phyloP scores from a whole-genome alignment of 192 early-diverging fungal species.

The Powellomyces hirtus region DNA sequence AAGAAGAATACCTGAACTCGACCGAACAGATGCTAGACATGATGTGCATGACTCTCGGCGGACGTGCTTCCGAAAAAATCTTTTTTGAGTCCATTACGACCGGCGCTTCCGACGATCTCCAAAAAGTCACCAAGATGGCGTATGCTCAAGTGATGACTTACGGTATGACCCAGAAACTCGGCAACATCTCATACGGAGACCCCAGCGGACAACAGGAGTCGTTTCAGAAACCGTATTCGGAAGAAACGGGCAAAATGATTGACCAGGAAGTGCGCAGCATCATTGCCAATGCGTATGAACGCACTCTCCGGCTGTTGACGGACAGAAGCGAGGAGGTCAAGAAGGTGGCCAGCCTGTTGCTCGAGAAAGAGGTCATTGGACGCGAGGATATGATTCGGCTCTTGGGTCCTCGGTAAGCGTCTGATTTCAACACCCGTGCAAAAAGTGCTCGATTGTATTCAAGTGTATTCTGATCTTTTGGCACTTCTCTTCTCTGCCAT shows the following conservation, averaged over 20 bases:
- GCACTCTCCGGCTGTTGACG: slow-evolving; percentile 82
- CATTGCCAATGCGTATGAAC: slow-evolving; percentile 74
- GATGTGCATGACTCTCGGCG: slow-evolving; percentile 63
- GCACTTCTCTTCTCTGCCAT: neutral
- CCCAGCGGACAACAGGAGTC: slow-evolving; percentile 62
- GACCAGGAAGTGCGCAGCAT: slow-evolving; percentile 90
- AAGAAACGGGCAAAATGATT: slow-evolving; percentile 89
- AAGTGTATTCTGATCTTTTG: neutral
- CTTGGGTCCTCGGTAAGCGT: slow-evolving; percentile 61
- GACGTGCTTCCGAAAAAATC: slow-evolving; percentile 75
- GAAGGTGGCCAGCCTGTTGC: slow-evolving; percentile 84
- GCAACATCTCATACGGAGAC: slow-evolving; percentile 79
- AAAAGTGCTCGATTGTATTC: too few relatives aligned
- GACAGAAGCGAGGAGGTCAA: slow-evolving; percentile 84
- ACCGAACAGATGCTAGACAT: slow-evolving; percentile 84
- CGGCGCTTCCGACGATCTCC: slow-evolving; percentile 95
- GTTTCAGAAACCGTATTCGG: slow-evolving; percentile 95
- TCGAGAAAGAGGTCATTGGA: slow-evolving; percentile 95
- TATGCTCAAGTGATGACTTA: slow-evolving; percentile 92
- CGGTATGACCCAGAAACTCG: slow-evolving; percentile 89
- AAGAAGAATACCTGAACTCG: slow-evolving; percentile 96
- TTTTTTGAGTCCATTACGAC: slow-evolving; percentile 92
- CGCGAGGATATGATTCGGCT: slow-evolving; percentile 93
- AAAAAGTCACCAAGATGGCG: slow-evolving; percentile 95
- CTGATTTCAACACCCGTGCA: neutral